Conservation (phyloP, 441 rosid species). For the Erodium trifolium region DNA sequence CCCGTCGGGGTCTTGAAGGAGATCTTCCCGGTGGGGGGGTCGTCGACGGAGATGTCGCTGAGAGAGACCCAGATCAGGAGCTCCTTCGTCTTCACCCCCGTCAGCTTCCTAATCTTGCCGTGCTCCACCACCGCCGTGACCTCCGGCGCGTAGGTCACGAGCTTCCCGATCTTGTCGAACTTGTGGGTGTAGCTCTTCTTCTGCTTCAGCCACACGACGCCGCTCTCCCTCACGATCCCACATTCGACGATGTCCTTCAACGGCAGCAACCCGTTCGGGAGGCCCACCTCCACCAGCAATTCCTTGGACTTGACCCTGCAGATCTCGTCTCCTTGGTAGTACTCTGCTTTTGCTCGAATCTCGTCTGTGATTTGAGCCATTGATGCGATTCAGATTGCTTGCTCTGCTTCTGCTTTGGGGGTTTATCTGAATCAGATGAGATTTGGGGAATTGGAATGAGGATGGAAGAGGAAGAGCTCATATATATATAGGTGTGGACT, state of each 20-base stretch:
- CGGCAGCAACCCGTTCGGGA: slow-evolving; percentile 83
- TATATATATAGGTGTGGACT: neutral
- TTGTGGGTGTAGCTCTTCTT: slow-evolving; percentile 70
- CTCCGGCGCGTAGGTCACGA: slow-evolving; percentile 48
- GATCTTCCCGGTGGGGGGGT: slow-evolving; percentile 42
- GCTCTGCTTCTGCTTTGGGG: neutral
- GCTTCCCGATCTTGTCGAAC: slow-evolving; percentile 65
- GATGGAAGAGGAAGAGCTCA: neutral
- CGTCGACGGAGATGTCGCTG: slow-evolving; percentile 51
- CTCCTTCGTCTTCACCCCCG: slow-evolving; percentile 87
- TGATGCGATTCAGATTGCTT: no score
- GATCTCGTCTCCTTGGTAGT: slow-evolving; percentile 61
- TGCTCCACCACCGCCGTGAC: slow-evolving; percentile 59
- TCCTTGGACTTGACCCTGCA: slow-evolving; percentile 59
- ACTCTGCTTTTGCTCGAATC: slow-evolving; percentile 61
- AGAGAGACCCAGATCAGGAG: slow-evolving; percentile 70
- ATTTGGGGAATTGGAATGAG: neutral
- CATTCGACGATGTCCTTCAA: slow-evolving; percentile 67
- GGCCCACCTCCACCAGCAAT: slow-evolving; percentile 43
- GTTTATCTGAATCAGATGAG: neutral
- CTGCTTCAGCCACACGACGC: slow-evolving; percentile 91
- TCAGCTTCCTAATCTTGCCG: slow-evolving; percentile 75
- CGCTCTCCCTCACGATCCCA: slow-evolving; percentile 69
- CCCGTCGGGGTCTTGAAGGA: slow-evolving; percentile 56
- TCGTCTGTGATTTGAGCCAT: slow-evolving; percentile 65